These are phyloP conservation scores for Fraxinus velutina DNA, from an alignment of 305 asterid genomes.

Conservation along the genomic window DNA sequence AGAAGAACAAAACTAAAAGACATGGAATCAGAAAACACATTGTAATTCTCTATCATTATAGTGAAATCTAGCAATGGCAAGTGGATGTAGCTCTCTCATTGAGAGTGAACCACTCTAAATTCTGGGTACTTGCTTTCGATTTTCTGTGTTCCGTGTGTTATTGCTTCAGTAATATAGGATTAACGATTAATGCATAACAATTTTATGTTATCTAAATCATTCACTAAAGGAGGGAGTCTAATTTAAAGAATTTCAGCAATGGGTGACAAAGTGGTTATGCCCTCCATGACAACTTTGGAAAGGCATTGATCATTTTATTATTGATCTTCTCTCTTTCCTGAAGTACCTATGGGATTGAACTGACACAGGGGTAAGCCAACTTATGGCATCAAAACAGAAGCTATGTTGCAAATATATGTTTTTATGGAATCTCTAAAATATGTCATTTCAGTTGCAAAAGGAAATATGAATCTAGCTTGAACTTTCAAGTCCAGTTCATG, in stretches of 20 bases:
- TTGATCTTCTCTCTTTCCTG: not conserved
- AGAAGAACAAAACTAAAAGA: not conserved
- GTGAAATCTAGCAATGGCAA: not conserved
- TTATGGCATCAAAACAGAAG: conserved; percentile 17
- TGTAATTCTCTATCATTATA: not conserved
- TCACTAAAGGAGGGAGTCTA: not conserved
- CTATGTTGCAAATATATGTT: conserved; percentile 11
- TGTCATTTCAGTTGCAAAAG: conserved; percentile 12
- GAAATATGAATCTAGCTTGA: conserved; percentile 12
- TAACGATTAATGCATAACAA: not conserved
- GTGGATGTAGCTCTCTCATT: not conserved
- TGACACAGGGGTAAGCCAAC: conserved; percentile 4
- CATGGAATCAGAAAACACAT: not conserved
- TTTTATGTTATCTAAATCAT: not conserved
- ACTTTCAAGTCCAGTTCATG: conserved; percentile 18
- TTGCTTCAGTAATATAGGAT: not conserved
- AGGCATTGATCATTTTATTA: not conserved
- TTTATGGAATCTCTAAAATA: conserved; percentile 4
- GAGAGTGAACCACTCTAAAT: not conserved
- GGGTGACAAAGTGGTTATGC: not conserved
- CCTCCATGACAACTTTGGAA: not conserved
- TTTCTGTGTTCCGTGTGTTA: not conserved
- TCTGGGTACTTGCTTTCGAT: not conserved
- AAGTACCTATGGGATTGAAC: not conserved
- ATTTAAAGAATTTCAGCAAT: not conserved